phyloP scores from a whole-genome alignment of 805 yeast genomes.

The Candida incommunis region DNA sequence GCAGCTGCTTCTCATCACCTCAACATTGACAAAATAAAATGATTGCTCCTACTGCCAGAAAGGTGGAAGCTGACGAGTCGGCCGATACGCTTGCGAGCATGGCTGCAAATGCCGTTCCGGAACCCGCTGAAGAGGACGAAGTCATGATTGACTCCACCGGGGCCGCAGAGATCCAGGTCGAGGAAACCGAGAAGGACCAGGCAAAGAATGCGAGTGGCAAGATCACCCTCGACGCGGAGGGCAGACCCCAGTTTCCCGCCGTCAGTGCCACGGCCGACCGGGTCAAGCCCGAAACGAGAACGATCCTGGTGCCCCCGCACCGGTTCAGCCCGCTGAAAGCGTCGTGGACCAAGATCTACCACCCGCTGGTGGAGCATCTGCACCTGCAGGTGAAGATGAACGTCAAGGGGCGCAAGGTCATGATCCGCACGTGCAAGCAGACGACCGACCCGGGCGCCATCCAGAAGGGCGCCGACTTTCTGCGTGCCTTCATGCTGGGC shows the following conservation, averaged over 20 bases:
- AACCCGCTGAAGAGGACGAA: constrained; percentile 8
- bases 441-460: constrained; percentile 89
- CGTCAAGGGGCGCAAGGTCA: constrained; percentile 62
- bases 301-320: constrained; percentile 92
- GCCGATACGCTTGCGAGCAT: constrained; percentile 26
- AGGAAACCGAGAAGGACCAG: constrained; percentile 13
- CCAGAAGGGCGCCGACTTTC: constrained; percentile 96
- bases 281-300: constrained; percentile 74
- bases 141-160: constrained; percentile 26
- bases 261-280: constrained; percentile 47
- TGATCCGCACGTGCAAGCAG: constrained; percentile 64
- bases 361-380: constrained; percentile 89
- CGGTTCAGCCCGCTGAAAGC: constrained; percentile 88
- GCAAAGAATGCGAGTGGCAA: constrained; percentile 6
- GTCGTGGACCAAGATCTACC: constrained; percentile 87
- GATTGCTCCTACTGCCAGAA: constrained; percentile 25
- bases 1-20: neutral
- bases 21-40: constrained; percentile 6
- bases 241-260: constrained; percentile 77
- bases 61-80: constrained; percentile 14
- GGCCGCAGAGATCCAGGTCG: constrained; percentile 12
- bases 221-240: constrained; percentile 65
- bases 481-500: constrained; percentile 90
- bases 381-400: constrained; percentile 96
- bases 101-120: constrained; percentile 7